Conservation (phyloP, 2,329 filamentous ascomycete species). For the Phialophora verrucosa region DNA sequence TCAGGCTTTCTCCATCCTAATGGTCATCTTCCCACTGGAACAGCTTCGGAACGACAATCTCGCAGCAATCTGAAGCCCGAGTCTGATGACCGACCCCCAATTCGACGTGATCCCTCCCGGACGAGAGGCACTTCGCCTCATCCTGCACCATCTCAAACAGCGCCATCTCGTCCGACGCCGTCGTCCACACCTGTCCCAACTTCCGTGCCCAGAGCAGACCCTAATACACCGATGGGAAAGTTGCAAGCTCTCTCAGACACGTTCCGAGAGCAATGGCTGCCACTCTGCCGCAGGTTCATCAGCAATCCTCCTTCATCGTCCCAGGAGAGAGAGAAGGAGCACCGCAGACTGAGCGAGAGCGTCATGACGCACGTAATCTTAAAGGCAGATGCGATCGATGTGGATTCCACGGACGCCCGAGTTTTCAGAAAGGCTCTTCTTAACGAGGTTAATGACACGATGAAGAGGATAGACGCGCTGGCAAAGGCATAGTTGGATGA, state of each 20-base stretch:
- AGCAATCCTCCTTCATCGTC: conserved; percentile 48
- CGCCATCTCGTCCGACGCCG: conserved; percentile 21
- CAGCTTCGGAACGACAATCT: conserved; percentile 28
- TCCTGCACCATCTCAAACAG: conserved; percentile 20
- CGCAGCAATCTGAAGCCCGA: conserved; percentile 28
- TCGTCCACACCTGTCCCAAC: conserved; percentile 22
- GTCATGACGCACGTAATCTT: conserved; percentile 52
- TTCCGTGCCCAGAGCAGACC: conserved; percentile 41
- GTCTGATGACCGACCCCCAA: conserved; percentile 26
- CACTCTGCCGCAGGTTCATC: conserved; percentile 49
- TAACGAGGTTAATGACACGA: conserved; percentile 49
- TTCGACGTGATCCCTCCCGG: conserved; percentile 33
- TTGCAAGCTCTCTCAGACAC: conserved; percentile 47
- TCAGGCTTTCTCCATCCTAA: conserved; percentile 30
- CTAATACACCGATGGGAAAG: conserved; percentile 48
- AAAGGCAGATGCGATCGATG: conserved; percentile 73
- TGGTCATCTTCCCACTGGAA: conserved; percentile 30
- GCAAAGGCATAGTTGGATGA: conserved; percentile 23
- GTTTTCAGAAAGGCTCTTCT: conserved; percentile 56
- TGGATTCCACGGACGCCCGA: conserved; percentile 65
- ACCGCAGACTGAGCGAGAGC: conserved; percentile 52
- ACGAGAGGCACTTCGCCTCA: conserved; percentile 27
- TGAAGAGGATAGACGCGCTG: conserved; percentile 48
- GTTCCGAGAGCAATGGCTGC: conserved; percentile 47
- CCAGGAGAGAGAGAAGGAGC: conserved; percentile 50